phyloP scores from a whole-genome alignment of 2,329 filamentous ascomycete genomes.

The Sphaerulina vaccinii region DNA sequence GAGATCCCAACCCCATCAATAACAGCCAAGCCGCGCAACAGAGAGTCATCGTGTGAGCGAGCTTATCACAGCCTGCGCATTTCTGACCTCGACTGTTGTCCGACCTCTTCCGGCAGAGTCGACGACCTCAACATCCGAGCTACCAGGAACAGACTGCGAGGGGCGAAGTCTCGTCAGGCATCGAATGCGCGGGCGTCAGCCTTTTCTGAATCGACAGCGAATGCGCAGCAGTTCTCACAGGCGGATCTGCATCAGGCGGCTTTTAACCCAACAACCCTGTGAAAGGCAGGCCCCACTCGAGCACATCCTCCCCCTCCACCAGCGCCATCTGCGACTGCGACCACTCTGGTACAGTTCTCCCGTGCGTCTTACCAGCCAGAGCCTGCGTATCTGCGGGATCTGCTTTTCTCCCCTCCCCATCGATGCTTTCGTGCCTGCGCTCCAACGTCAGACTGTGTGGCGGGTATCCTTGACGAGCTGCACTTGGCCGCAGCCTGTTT shows the following conservation, averaged over 20 bases:
- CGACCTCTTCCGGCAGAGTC: conserved; percentile 16
- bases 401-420: conserved; percentile 10
- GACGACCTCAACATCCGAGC: no score
- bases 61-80: conserved; percentile 2
- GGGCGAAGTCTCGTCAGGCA: conserved; percentile 8
- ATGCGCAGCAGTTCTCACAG: conserved; percentile 10
- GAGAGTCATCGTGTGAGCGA: conserved; percentile 3
- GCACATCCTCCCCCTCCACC: conserved; percentile 11
- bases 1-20: conserved; percentile 21
- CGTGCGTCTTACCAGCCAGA: conserved; percentile 5
- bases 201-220: conserved; percentile 4
- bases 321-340: background rate
- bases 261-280: conserved; percentile 22
- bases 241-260: conserved; percentile 19
- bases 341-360: conserved; percentile 13
- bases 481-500: conserved; percentile 22
- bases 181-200: background rate
- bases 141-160: conserved; percentile 1
- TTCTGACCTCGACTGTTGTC: background rate
- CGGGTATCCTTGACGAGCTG: conserved; percentile 21
- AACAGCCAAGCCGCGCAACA: conserved; percentile 1
- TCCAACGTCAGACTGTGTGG: conserved; percentile 24
- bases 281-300: background rate
- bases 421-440: conserved; percentile 21
- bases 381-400: conserved; percentile 11